These are phyloP conservation scores for Fusarium bactridioides DNA, from an alignment of 2,329 filamentous ascomycete species.

Conservation along the genomic window DNA sequence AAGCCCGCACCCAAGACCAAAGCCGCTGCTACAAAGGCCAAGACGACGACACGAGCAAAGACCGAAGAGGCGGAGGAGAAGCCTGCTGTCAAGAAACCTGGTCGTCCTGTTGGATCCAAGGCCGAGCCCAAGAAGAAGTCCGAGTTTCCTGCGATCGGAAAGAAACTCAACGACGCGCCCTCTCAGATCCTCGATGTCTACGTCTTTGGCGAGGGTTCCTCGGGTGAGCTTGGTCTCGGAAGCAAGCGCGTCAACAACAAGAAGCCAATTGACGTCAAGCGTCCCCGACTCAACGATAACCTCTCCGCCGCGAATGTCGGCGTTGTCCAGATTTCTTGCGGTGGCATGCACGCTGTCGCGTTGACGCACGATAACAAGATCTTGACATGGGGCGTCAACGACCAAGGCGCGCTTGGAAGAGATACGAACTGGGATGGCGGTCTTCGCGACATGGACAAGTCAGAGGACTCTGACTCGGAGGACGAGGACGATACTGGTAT, in stretches of 20 bases:
- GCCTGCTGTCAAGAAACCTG: slow-evolving; percentile 31
- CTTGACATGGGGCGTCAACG: slow-evolving; percentile 87
- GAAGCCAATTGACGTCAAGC: slow-evolving; percentile 78
- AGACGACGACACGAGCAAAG: slow-evolving; percentile 37
- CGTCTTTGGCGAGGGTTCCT: slow-evolving; percentile 80
- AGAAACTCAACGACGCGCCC: slow-evolving; percentile 74
- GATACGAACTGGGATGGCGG: slow-evolving; percentile 75
- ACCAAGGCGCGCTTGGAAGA: slow-evolving; percentile 81
- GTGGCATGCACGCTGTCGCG: slow-evolving; percentile 83
- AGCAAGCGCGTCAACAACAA: slow-evolving; percentile 68
- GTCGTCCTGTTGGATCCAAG: slow-evolving; percentile 26
- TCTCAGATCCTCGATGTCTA: slow-evolving; percentile 74
- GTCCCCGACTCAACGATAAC: slow-evolving; percentile 81
- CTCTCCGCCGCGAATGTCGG: slow-evolving; percentile 67
- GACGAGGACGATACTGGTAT: slow-evolving; percentile 70
- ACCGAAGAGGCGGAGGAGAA: slow-evolving; percentile 59
- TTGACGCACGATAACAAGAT: slow-evolving; percentile 84
- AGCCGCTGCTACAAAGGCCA: slow-evolving; percentile 40
- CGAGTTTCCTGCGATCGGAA: slow-evolving; percentile 57
- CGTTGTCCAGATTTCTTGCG: slow-evolving; percentile 78
- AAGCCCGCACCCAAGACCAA: slow-evolving; percentile 40
- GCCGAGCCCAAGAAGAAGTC: slow-evolving; percentile 51
- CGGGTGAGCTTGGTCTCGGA: slow-evolving; percentile 85
- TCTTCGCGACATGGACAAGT: slow-evolving; percentile 63
- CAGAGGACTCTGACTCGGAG: slow-evolving; percentile 61